Evolutionary conservation across 192 early-diverging fungal genomes (phyloP).

Genomic region (Funneliformis geosporum): DNA sequence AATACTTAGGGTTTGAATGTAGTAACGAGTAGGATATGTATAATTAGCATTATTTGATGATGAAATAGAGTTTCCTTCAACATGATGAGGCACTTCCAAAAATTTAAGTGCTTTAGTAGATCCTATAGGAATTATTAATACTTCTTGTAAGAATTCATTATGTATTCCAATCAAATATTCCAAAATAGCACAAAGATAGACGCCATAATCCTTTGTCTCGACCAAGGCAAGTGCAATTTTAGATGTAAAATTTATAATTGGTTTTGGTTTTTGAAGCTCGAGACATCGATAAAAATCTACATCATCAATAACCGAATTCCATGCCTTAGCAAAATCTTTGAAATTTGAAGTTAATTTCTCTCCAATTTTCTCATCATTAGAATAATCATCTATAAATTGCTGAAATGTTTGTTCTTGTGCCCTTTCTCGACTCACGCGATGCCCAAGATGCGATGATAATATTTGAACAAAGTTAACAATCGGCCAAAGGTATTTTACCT

Average conservation of each 20-base stretch:
- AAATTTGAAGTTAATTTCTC: not conserved
- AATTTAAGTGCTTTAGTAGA: constrained; percentile 18
- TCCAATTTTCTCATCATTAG: not conserved
- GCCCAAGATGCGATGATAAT: not conserved
- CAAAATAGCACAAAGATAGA: constrained; percentile 21
- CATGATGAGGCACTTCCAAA: not conserved
- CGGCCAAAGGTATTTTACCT: constrained; percentile 3
- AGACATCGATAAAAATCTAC: constrained; percentile 33
- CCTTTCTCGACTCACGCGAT: not conserved
- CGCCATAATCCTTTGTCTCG: not conserved
- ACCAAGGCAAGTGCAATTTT: not conserved
- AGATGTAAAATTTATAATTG: no score
- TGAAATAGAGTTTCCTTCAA: no score
- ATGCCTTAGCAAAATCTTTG: constrained; percentile 13
- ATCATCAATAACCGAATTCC: constrained; percentile 13
- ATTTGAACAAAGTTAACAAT: constrained; percentile 29
- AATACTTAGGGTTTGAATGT: not conserved
- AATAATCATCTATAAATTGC: not conserved
- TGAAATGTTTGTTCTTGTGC: constrained; percentile 15
- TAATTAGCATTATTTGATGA: not conserved
- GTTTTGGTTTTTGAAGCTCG: not conserved
- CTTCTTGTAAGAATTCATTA: constrained; percentile 27
- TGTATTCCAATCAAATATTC: constrained; percentile 26
- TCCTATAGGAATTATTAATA: not conserved
- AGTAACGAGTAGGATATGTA: not conserved